A percentile compares a stretch with the other conserved stretches of the same genome.
These are phyloP conservation scores for Glycine latifolia DNA, from an alignment of 306 rosid genomes.

Conservation along the genomic window DNA sequence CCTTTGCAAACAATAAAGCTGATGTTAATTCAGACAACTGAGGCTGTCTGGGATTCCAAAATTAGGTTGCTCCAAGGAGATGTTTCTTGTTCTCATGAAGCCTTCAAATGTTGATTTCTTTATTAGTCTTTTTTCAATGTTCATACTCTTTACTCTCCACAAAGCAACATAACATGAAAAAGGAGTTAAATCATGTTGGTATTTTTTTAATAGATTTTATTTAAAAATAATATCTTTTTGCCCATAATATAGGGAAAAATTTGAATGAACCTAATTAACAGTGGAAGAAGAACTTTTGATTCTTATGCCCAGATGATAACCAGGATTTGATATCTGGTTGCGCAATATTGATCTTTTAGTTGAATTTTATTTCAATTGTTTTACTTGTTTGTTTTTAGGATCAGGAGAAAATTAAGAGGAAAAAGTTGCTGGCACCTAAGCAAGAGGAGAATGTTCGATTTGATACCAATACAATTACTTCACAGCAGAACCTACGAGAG, in stretches of 20 bases:
- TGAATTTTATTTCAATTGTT: conserved; percentile 17
- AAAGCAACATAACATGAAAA: not conserved
- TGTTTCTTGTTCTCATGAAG: no score
- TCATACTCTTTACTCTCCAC: no score
- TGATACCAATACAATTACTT: conserved; percentile 58
- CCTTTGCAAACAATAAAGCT: no score
- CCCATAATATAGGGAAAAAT: not conserved
- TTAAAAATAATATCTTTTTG: conserved; percentile 4
- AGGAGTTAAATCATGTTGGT: conserved; percentile 18
- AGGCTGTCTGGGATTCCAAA: no score
- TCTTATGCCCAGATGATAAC: conserved; percentile 24
- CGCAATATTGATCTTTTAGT: not conserved
- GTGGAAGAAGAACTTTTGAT: conserved; percentile 14
- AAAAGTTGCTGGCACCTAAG: conserved; percentile 69
- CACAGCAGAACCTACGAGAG: conserved; percentile 68
- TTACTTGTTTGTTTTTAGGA: conserved; percentile 57
- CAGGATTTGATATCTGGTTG: conserved; percentile 22
- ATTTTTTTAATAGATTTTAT: conserved; percentile 16
- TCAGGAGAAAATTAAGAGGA: conserved; percentile 82
- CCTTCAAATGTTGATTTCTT: no score
- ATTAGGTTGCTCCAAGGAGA: no score
- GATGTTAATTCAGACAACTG: no score
- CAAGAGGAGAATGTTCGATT: conserved; percentile 65
- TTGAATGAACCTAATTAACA: conserved; percentile 23
- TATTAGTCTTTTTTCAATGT: no score